phyloP scores from a whole-genome alignment of 805 yeast species.

The Yamadazyma nakazawae region DNA sequence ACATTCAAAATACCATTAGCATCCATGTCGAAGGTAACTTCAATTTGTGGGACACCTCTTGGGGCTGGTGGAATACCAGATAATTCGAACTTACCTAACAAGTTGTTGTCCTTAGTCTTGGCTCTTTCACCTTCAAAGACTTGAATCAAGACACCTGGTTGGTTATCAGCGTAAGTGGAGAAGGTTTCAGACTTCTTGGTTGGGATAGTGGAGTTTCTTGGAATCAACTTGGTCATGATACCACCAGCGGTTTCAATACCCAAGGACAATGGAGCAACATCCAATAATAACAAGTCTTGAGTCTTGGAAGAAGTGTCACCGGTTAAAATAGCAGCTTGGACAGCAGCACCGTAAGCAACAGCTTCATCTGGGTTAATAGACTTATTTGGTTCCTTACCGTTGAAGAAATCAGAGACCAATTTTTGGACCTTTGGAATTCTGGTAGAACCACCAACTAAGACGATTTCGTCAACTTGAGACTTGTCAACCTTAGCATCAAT shows the following conservation, averaged over 20 bases:
- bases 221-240: conserved; percentile 96
- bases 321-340: conserved; percentile 93
- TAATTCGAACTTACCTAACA: conserved; percentile 95
- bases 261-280: conserved; percentile 94
- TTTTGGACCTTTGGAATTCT: conserved; percentile 97
- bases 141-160: conserved; percentile 97
- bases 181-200: conserved; percentile 95
- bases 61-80: conserved; percentile 98
- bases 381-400: conserved; percentile 95
- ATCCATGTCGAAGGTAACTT: conserved; percentile 94
- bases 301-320: conserved; percentile 97
- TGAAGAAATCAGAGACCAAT: conserved; percentile 92
- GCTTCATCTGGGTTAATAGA: conserved; percentile 99
- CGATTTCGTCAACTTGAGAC: conserved; percentile 87
- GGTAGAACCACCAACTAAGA: conserved; percentile 96
- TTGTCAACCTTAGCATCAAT: conserved; percentile 88
- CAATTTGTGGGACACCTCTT: conserved; percentile 98
- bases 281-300: conserved; percentile 89
- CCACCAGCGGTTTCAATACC: conserved; percentile 99
- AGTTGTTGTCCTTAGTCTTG: conserved; percentile 91
- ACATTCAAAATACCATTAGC: conserved; percentile 97
- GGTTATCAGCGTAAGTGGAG: conserved; percentile 97
- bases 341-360: conserved; percentile 99
- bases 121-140: conserved; percentile 99
- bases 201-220: conserved; percentile 97